Evolutionary conservation across 768 basidiomycete genomes (phyloP).

Genomic region (Amyloporia xantha): DNA sequence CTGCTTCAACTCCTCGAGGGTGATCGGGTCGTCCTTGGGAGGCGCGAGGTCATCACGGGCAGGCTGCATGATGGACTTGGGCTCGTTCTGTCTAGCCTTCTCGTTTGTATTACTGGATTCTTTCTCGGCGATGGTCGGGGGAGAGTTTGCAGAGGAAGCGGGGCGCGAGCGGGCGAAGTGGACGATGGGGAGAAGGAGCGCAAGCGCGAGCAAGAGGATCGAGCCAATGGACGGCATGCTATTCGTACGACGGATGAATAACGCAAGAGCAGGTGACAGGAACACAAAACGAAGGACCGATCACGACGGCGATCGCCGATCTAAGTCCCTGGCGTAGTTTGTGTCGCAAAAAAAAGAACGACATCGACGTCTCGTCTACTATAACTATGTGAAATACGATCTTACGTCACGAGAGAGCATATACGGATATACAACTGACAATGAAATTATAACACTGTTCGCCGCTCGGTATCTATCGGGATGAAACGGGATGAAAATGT

Average conservation of each 20-base stretch:
- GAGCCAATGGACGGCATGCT: neutral
- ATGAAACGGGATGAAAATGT: too few relatives aligned
- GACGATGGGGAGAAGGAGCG: slow-evolving; percentile 3
- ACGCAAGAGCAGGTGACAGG: neutral
- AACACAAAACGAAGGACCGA: too few relatives aligned
- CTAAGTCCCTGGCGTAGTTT: neutral
- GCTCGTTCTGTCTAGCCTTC: too few relatives aligned
- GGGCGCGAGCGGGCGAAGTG: neutral
- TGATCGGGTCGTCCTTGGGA: slow-evolving; percentile 76
- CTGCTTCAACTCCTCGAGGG: slow-evolving; percentile 55
- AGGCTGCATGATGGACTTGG: slow-evolving; percentile 68
- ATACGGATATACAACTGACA: neutral
- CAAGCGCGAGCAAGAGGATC: neutral
- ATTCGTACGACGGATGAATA: neutral
- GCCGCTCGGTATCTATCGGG: too few relatives aligned
- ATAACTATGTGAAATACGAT: too few relatives aligned
- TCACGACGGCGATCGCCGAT: neutral
- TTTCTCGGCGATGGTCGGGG: neutral
- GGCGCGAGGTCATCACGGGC: slow-evolving; percentile 52
- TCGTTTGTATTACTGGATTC: neutral
- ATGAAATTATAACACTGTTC: too few relatives aligned
- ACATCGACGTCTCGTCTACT: too few relatives aligned
- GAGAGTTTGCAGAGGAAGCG: neutral
- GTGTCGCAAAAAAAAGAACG: neutral
- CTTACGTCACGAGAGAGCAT: neutral